phyloP scores from a whole-genome alignment of 768 basidiomycete genomes.

The Lactarius hengduanensis region DNA sequence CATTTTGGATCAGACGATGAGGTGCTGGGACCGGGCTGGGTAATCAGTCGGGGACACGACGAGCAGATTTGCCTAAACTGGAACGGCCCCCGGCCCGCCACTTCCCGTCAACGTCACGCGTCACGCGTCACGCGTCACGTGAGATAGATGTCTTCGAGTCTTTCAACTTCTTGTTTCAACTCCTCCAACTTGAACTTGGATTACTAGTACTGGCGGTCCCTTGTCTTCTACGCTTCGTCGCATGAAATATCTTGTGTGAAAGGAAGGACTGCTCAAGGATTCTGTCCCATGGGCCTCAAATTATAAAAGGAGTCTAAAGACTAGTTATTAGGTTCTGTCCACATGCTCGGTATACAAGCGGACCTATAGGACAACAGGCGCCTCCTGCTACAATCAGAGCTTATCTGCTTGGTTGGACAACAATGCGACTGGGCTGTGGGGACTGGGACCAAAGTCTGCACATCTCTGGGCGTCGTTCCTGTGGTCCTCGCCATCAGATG shows the following conservation, averaged over 20 bases:
- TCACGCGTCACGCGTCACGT: not conserved
- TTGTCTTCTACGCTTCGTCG: no score
- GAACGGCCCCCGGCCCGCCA: slow-evolving; percentile 3
- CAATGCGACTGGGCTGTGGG: not conserved
- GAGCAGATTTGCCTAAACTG: not conserved
- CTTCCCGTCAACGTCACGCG: not conserved
- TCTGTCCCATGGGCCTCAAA: not conserved
- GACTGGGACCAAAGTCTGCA: slow-evolving; percentile 2
- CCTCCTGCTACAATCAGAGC: not conserved
- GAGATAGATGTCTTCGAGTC: no score
- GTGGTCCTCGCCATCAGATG: not conserved
- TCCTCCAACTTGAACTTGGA: no score
- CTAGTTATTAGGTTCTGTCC: slow-evolving; percentile 14
- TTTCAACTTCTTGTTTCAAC: no score
- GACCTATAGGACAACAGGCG: not conserved
- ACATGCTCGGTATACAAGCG: slow-evolving; percentile 5
- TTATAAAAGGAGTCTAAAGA: not conserved
- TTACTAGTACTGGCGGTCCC: no score
- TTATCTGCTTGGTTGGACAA: not conserved
- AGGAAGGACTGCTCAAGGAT: no score
- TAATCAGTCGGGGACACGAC: not conserved
- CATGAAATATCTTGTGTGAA: no score
- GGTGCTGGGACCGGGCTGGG: not conserved
- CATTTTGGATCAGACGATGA: slow-evolving; percentile 46
- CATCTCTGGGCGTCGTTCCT: not conserved